phyloP scores from a whole-genome alignment of 2,329 filamentous ascomycete genomes.

The Helminthosporium solani region DNA sequence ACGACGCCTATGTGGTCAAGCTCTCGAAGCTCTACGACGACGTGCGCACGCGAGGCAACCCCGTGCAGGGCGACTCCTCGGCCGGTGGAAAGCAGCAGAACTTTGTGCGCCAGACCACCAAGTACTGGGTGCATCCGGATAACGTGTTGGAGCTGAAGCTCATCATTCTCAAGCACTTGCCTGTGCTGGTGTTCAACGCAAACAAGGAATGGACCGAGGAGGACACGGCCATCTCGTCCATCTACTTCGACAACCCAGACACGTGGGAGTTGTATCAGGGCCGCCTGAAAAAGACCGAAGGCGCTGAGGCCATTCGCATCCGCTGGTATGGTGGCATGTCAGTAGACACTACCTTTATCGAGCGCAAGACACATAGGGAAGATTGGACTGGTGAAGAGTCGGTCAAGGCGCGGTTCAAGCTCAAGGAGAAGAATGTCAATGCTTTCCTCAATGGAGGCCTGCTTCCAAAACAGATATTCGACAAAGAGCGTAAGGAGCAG shows the following conservation, averaged over 20 bases:
- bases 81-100: constrained; percentile 91
- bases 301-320: constrained; percentile 91
- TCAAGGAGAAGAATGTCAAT: constrained; percentile 98
- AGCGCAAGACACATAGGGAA: constrained; percentile 96
- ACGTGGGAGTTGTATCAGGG: constrained; percentile 94
- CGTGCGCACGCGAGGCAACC: constrained; percentile 89
- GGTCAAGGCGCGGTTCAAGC: constrained; percentile 90
- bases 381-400: constrained; percentile 99
- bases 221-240: constrained; percentile 94
- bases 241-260: constrained; percentile 95
- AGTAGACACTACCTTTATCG: constrained; percentile 91
- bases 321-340: constrained; percentile 98
- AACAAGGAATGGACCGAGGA: constrained; percentile 92
- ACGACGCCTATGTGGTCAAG: constrained; percentile 92
- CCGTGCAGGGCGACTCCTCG: constrained; percentile 85
- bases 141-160: constrained; percentile 98
- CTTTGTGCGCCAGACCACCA: constrained; percentile 95
- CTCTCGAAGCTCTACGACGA: constrained; percentile 94
- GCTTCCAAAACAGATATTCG: constrained; percentile 85
- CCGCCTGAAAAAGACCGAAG: constrained; percentile 94
- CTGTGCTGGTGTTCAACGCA: constrained; percentile 94
- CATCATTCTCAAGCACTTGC: constrained; percentile 95
- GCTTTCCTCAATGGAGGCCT: constrained; percentile 81
- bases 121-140: constrained; percentile 99
- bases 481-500: constrained; percentile 91